These are phyloP conservation scores for Ogataea nitratoaversa DNA, from an alignment of 805 yeast species.

Conservation along the genomic window DNA sequence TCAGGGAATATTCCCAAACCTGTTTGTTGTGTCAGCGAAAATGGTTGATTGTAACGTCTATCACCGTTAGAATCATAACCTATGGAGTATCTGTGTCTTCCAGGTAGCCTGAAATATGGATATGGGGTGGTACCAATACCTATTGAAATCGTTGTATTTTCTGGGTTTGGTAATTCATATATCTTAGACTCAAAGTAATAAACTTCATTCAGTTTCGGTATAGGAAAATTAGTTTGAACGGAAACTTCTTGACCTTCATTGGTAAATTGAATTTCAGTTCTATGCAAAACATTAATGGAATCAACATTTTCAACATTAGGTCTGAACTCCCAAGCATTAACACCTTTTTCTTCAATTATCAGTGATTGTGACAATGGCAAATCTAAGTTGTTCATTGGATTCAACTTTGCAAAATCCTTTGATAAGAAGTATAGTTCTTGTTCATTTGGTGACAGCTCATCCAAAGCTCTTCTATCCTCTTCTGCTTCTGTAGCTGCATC, in stretches of 20 bases:
- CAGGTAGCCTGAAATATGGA: conserved; percentile 91
- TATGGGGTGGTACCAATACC: conserved; percentile 87
- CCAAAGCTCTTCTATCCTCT: conserved; percentile 54
- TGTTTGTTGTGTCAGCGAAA: conserved; percentile 35
- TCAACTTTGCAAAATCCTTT: conserved; percentile 43
- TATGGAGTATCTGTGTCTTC: conserved; percentile 78
- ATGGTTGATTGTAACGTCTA: conserved; percentile 77
- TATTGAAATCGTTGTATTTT: conserved; percentile 54
- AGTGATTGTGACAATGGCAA: conserved; percentile 52
- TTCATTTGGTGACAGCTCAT: conserved; percentile 61
- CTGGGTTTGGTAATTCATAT: conserved; percentile 61
- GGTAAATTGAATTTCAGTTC: conserved; percentile 54
- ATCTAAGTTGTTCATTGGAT: conserved; percentile 33
- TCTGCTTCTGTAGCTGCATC: conserved; percentile 59
- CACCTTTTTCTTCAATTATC: conserved; percentile 80
- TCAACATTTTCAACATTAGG: conserved; percentile 52
- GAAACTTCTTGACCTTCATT: conserved; percentile 45
- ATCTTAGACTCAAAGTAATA: conserved; percentile 88
- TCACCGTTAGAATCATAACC: conserved; percentile 86
- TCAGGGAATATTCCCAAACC: conserved; percentile 53
- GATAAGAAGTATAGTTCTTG: conserved; percentile 67
- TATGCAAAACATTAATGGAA: conserved; percentile 59
- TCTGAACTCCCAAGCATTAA: conserved; percentile 83
- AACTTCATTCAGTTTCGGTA: conserved; percentile 78
- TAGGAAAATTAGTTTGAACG: conserved; percentile 76